phyloP scores from a whole-genome alignment of 352 stramenopile genomes.

The Pythium insidiosum region DNA sequence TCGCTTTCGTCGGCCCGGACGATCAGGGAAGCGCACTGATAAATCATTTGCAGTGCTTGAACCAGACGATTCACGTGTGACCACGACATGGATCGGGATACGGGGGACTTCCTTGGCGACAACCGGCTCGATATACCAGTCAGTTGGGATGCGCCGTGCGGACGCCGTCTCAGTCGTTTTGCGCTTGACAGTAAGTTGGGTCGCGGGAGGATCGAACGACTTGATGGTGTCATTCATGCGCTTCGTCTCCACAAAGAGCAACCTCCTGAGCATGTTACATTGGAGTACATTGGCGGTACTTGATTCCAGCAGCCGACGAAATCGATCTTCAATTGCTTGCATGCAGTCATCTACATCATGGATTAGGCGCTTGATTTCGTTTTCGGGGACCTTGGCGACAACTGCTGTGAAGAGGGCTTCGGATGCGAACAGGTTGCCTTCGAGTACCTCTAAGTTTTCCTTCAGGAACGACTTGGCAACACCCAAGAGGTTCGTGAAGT shows the following conservation, averaged over 20 bases:
- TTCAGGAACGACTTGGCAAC: constrained; percentile 33
- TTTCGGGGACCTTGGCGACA: constrained; percentile 36
- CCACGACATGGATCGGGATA: too few relatives aligned
- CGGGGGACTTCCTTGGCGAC: too few relatives aligned
- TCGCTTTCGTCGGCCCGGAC: too few relatives aligned
- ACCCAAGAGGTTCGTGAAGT: constrained; percentile 31
- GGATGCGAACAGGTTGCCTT: constrained; percentile 52
- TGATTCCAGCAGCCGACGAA: constrained; percentile 17
- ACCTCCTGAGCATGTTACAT: constrained; percentile 58
- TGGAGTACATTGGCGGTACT: constrained; percentile 43
- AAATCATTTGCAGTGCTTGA: too few relatives aligned
- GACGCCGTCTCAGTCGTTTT: constrained; percentile 52
- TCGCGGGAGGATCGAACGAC: constrained; percentile 44
- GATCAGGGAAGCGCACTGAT: too few relatives aligned
- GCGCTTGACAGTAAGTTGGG: constrained; percentile 75
- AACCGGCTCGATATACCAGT: constrained; percentile 61
- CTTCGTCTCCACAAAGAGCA: constrained; percentile 48
- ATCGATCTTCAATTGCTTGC: constrained; percentile 22
- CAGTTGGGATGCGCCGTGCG: constrained; percentile 61
- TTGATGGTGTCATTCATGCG: constrained; percentile 48
- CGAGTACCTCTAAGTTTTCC: constrained; percentile 59
- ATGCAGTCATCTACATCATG: constrained; percentile 26
- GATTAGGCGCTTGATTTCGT: constrained; percentile 51
- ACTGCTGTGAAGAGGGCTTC: constrained; percentile 57
- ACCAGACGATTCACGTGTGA: too few relatives aligned